Evolutionary conservation across 768 basidiomycete species (phyloP).

Genomic region (Mycena epipterygia): DNA sequence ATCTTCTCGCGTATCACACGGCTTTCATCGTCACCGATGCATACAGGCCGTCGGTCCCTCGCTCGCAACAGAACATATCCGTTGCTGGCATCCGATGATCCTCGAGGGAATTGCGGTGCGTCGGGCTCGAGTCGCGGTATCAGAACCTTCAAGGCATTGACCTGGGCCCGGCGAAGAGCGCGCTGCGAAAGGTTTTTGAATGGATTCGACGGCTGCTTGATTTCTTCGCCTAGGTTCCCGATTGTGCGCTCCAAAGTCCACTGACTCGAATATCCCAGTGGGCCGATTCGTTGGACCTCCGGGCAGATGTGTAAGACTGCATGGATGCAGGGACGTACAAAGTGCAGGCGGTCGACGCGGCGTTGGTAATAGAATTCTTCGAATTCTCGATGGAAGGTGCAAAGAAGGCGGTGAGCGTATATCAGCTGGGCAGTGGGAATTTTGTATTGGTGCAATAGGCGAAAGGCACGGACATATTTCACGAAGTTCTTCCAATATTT

Average conservation of each 20-base stretch:
- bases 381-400: background rate
- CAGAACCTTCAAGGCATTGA: background rate
- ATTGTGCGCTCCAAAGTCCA: slow-evolving; percentile 19
- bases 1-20: background rate
- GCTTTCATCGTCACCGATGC: background rate
- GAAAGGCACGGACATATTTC: slow-evolving; percentile 28
- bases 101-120: background rate
- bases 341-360: background rate
- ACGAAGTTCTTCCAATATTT: slow-evolving; percentile 21
- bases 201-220: slow-evolving; percentile 14
- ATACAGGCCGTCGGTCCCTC: slow-evolving; percentile 1
- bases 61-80: slow-evolving; percentile 3
- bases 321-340: background rate
- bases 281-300: background rate
- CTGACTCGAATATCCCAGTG: background rate
- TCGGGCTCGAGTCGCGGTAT: background rate
- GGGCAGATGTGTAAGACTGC: background rate
- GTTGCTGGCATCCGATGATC: background rate
- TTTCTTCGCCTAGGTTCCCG: slow-evolving; percentile 10
- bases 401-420: background rate
- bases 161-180: background rate
- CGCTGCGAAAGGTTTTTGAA: slow-evolving; percentile 16
- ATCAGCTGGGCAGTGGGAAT: background rate
- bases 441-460: slow-evolving; percentile 2
- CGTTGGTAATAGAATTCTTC: slow-evolving; percentile 14